Percentiles rank a stretch among this genome's conserved stretches.
Conservation (phyloP, 2,329 filamentous ascomycete genomes). For the Tolypocladium pustulatum region DNA sequence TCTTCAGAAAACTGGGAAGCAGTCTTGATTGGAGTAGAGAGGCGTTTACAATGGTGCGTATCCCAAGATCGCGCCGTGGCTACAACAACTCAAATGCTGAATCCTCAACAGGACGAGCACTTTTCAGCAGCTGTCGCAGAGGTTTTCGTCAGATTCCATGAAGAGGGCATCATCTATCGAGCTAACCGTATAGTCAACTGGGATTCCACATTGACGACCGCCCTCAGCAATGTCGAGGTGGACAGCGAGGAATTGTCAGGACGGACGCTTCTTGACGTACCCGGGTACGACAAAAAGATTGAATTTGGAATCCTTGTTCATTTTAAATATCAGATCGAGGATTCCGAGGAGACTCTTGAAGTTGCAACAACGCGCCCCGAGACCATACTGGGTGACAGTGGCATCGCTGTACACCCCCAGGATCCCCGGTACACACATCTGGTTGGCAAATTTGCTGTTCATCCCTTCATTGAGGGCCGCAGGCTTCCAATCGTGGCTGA, state of each 20-base stretch:
- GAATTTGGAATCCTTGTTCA: conserved; percentile 88
- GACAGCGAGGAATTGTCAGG: conserved; percentile 82
- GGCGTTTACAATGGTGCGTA: background rate
- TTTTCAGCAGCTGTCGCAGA: background rate
- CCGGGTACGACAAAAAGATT: conserved; percentile 93
- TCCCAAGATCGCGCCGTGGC: background rate
- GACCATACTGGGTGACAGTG: conserved; percentile 90
- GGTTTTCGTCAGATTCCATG: background rate
- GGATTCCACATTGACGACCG: conserved; percentile 83
- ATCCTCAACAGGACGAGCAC: background rate
- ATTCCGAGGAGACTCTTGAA: conserved; percentile 70
- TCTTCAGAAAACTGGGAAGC: background rate
- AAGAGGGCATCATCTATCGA: conserved; percentile 80
- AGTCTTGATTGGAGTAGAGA: background rate
- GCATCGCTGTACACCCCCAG: conserved; percentile 83
- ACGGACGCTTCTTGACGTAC: conserved; percentile 78
- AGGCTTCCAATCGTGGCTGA: conserved; percentile 79
- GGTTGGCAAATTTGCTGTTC: conserved; percentile 73
- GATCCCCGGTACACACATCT: conserved; percentile 81
- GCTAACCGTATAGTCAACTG: conserved; percentile 92
- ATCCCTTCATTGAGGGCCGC: conserved; percentile 74
- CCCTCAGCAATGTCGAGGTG: conserved; percentile 85
- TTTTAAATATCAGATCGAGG: conserved; percentile 87
- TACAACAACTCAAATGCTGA: background rate
- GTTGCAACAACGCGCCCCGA: conserved; percentile 90